Evolutionary conservation across 208 protist species (phyloP).

Genomic region (Zelonia costaricensis): DNA sequence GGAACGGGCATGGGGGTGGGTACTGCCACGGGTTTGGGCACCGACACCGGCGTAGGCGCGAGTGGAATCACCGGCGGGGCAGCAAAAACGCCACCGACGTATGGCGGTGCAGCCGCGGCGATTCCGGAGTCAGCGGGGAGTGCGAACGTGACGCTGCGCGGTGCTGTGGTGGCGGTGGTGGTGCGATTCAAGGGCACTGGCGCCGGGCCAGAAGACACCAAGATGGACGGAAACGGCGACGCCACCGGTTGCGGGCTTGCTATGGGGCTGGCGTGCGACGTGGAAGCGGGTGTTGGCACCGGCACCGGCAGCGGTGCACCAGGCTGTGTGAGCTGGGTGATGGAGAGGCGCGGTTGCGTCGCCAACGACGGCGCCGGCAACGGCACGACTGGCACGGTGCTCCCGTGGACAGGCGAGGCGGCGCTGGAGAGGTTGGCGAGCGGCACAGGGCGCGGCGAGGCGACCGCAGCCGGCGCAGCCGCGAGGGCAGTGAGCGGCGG

Average conservation of each 20-base stretch:
- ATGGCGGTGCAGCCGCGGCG: too few species aligned
- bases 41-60: too few species aligned
- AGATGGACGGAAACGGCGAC: background rate
- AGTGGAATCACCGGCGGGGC: too few species aligned
- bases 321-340: background rate
- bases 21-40: background rate
- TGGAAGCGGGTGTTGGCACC: background rate
- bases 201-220: background rate
- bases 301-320: constrained; percentile 4
- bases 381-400: background rate
- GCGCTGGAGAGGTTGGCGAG: background rate
- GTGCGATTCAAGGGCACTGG: background rate
- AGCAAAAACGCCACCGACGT: too few species aligned
- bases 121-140: background rate
- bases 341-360: background rate
- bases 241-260: background rate
- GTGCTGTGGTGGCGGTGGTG: too few species aligned
- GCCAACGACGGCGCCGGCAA: background rate
- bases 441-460: background rate
- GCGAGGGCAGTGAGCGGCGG: background rate
- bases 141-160: constrained; percentile 1
- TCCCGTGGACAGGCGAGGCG: background rate
- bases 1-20: background rate
- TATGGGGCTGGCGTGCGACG: background rate
- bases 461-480: background rate